phyloP scores from a whole-genome alignment of 352 stramenopile species.

The Pythium monospermum region DNA sequence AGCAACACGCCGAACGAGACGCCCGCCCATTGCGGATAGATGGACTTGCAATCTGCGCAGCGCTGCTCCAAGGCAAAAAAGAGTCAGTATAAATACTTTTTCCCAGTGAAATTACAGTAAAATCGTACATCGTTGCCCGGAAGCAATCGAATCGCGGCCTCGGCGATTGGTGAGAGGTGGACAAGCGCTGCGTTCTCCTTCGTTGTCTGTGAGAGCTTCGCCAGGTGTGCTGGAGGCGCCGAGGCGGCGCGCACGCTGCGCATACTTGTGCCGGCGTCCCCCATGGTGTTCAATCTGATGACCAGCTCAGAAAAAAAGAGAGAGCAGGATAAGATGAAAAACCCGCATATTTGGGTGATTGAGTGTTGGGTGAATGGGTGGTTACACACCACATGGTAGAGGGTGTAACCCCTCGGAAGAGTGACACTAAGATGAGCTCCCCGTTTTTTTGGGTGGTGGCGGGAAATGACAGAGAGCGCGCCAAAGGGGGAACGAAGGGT shows the following conservation, averaged over 20 bases:
- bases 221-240: background rate
- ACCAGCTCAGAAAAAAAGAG: constrained; percentile 5
- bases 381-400: background rate
- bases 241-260: background rate
- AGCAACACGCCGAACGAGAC: constrained; percentile 83
- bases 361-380: too few species aligned
- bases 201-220: background rate
- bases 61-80: constrained; percentile 29
- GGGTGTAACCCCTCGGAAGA: background rate
- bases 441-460: background rate
- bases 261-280: constrained; percentile 1
- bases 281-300: background rate
- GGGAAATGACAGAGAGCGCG: background rate
- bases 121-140: constrained; percentile 77
- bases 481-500: background rate
- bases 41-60: constrained; percentile 74
- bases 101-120: too few species aligned
- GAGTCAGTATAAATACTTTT: background rate
- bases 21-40: constrained; percentile 77
- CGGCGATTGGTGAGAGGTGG: constrained; percentile 42
- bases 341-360: background rate
- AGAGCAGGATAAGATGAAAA: background rate
- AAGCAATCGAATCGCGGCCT: constrained; percentile 56
- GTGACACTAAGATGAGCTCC: background rate
- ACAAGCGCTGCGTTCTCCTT: background rate